Base-by-base conservation (phyloP, 2,329 filamentous ascomycete genomes). In the Phaeosphaeria sp. region DNA sequence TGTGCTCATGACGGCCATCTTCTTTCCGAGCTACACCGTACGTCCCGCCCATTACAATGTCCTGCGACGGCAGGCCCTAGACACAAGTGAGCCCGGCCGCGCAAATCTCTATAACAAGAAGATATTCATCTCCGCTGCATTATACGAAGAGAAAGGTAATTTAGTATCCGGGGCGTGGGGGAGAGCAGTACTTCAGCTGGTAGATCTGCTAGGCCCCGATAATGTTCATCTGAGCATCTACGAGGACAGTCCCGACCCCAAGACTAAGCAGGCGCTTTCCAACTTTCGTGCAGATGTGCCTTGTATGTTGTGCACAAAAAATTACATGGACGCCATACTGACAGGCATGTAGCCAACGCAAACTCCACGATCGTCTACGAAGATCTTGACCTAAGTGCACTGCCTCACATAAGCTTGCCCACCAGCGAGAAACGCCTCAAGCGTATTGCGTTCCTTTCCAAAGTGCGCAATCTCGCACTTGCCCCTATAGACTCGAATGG, bases 161-260 rank as follows among this genome's bases (percentile, higher is more conserved):
- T 77, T 92, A 20, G 84, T 88, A 0, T 77, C 81, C 6, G 89
- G 89, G 1, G 78, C 80, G 25, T 93, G 90, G 90, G 89, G 87
- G 0, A 72, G 82, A 58, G 81, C 83, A 22, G 71, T 93, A 0
- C 70, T 88, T 42, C 78, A 86, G 20, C 75, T 93, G 53, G 83
- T 92, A 30, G 80, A 90, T 49, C 72, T 90, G 27, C 79, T 93
- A 39, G 90, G 90, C 0, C 82, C 83, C 15, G 79, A 89, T 36
- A 90, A 91, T 67, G 86, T 89, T 1, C 90, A 87, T 69, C 75
- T 93, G 54, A 90, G 88, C 73, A 85, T 93, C 30, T 92, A 91
- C 72, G 90, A 91, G 71, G 90, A 90, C 66, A 86, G 90, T 68
- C 85, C 88, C 30, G 87, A 88, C 1, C 76, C 81, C 1, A 77